Percentiles rank a stretch among this genome's conserved stretches.
These are phyloP conservation scores for Globisporangium paddicum DNA, from an alignment of 352 stramenopile species.

Conservation along the genomic window DNA sequence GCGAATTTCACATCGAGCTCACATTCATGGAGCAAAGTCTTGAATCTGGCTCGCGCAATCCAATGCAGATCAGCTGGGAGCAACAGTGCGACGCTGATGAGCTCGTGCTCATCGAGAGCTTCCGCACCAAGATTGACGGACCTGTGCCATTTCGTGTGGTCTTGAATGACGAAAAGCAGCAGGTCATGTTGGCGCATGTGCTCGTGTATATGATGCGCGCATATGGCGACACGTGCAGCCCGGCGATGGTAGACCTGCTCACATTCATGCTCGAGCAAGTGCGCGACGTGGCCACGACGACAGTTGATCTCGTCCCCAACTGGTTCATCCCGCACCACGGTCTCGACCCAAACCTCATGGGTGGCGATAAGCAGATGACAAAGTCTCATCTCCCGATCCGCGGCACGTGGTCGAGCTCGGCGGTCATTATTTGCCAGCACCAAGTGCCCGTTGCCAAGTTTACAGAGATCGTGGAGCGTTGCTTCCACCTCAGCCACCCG, in stretches of 20 bases:
- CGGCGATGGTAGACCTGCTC: not conserved
- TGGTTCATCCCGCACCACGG: constrained; percentile 81
- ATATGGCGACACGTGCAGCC: constrained; percentile 1
- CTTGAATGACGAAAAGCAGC: not conserved
- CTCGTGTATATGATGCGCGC: not conserved
- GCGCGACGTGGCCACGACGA: not conserved
- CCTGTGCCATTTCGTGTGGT: not conserved
- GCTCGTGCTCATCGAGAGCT: not conserved
- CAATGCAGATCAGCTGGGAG: not conserved
- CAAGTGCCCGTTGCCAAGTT: not conserved
- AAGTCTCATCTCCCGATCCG: not conserved
- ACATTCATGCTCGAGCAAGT: not conserved
- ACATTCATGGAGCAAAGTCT: constrained; percentile 1
- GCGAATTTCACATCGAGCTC: constrained; percentile 2
- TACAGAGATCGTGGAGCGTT: not conserved
- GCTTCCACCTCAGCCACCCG: constrained; percentile 30
- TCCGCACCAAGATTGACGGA: not conserved
- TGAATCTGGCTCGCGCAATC: not conserved
- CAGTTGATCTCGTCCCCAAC: not conserved
- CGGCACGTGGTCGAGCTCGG: constrained; percentile 35
- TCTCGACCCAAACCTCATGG: constrained; percentile 60
- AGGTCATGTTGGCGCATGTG: not conserved
- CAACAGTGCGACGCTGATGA: not conserved
- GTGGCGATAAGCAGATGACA: not conserved
- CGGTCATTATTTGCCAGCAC: constrained; percentile 10